Percentiles rank a stretch among this genome's conserved stretches.
phyloP scores from a whole-genome alignment of 768 basidiomycete species.

The Dacryopinax primogenitus region DNA sequence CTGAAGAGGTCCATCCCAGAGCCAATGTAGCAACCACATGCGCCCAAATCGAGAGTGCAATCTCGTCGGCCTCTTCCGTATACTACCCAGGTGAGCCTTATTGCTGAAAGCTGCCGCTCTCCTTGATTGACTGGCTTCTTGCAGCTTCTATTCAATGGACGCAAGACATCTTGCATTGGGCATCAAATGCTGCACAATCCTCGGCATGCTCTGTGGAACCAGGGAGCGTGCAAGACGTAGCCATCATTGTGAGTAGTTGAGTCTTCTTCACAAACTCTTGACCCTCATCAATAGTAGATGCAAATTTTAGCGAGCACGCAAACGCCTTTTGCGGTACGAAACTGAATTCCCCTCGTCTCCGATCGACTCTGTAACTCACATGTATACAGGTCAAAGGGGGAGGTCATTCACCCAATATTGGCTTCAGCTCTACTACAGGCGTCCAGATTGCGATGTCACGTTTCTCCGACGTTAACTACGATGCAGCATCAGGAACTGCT shows the following conservation, averaged over 20 bases:
- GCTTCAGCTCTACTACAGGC: conserved; percentile 48
- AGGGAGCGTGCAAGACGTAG: conserved; percentile 40
- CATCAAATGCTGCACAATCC: conserved; percentile 35
- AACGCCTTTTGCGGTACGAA: conserved; percentile 9
- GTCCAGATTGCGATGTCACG: conserved; percentile 45
- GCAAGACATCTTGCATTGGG: conserved; percentile 40
- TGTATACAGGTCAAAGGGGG: conserved; percentile 45
- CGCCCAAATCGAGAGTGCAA: background rate
- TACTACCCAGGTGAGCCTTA: conserved; percentile 31
- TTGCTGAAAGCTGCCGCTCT: conserved; percentile 11
- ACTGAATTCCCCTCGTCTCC: background rate
- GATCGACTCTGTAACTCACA: background rate
- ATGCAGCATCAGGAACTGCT: conserved; percentile 17
- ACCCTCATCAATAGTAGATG: background rate
- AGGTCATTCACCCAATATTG: conserved; percentile 43
- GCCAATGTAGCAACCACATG: background rate
- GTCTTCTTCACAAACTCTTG: background rate
- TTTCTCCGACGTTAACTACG: conserved; percentile 30
- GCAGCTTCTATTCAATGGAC: conserved; percentile 25
- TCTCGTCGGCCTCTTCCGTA: conserved; percentile 38
- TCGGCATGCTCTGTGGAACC: conserved; percentile 48
- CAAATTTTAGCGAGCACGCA: background rate
- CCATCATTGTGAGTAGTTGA: conserved; percentile 40
- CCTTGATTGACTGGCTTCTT: background rate
- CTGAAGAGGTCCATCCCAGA: background rate